Base-by-base conservation (phyloP, 371 early-diverging fungal species). In the Zychaea mexicana region DNA sequence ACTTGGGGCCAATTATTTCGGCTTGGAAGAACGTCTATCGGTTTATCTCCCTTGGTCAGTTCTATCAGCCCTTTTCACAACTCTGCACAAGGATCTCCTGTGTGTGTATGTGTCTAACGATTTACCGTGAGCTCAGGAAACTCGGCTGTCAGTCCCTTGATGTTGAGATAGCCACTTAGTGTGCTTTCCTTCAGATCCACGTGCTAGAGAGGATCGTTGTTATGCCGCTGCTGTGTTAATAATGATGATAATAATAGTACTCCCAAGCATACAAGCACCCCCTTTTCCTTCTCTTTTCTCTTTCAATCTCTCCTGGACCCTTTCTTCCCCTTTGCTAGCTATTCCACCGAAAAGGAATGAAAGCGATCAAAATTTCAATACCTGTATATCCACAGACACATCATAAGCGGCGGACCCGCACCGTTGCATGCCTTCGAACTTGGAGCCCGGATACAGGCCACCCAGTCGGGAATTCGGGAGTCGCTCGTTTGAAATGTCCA, bases 21-120 rank as follows among this genome's bases (percentile, higher is more conserved):
- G 89, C 93, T 62, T 93, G 92, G 69, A 94, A 94, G 69, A 88
- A 94, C 1, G 95, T 95, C 72, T 81, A 68, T 22, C 19, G 27
- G 7, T 7, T 5, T n/a, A n/a, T n/a, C n/a, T n/a, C n/a, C n/a
- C n/a, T n/a, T n/a, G n/a, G n/a, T n/a, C n/a, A n/a, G n/a, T n/a
- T n/a, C n/a, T n/a, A n/a, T n/a, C n/a, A n/a, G 36, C 5, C 5
- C 17, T 24, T 26, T 28, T 9, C 5, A 52, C 7, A 9, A 15
- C 38, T 36, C 38, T 36, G 38, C 15, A 15, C 38, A 15, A 9
- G 38, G 38, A 7, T 36, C 15, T 36, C 7, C 38, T n/a, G n/a
- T n/a, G n/a, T n/a, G n/a, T n/a, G n/a, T n/a, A n/a, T n/a, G n/a
- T n/a, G n/a, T n/a, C 13, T 12, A 49, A 49, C 1, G 21, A 49